Evolutionary conservation across 2,329 filamentous ascomycete species (phyloP).

Genomic region (Sporothrix phasma): DNA sequence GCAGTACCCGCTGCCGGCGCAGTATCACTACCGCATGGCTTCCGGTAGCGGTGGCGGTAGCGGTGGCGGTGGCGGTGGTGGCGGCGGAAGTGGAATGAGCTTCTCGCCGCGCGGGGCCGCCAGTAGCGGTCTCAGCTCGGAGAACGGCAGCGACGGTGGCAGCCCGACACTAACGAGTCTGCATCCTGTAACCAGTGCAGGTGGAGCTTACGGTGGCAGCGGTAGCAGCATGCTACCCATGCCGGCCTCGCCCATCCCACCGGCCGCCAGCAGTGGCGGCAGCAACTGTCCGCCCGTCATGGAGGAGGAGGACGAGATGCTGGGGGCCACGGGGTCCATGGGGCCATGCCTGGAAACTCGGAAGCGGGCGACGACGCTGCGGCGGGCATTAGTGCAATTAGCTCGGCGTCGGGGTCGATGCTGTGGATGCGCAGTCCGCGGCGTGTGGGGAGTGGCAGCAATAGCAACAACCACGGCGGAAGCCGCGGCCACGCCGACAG

Average conservation of each 20-base stretch:
- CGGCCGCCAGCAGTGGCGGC: neutral
- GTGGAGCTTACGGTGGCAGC: neutral
- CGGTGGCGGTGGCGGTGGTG: constrained; percentile 9
- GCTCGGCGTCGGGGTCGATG: constrained; percentile 22
- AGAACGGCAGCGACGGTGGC: constrained; percentile 35
- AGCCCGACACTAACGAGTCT: constrained; percentile 40
- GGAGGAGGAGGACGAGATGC: constrained; percentile 28
- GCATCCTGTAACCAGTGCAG: constrained; percentile 19
- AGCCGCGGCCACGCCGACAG: neutral
- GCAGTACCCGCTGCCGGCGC: constrained; percentile 3
- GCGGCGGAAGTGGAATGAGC: constrained; percentile 17
- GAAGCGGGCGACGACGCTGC: neutral
- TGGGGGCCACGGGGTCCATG: too few species aligned
- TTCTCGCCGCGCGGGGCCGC: constrained; percentile 34
- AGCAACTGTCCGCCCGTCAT: constrained; percentile 31
- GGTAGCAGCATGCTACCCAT: constrained; percentile 18
- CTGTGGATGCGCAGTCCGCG: constrained; percentile 22
- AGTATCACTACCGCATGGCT: constrained; percentile 32
- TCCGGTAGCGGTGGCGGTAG: constrained; percentile 26
- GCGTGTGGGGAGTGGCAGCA: neutral
- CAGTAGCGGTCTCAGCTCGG: constrained; percentile 32
- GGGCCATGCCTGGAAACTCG: neutral
- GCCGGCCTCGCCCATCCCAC: constrained; percentile 19
- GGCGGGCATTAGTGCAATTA: constrained; percentile 15
- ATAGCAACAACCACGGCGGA: neutral